These are phyloP conservation scores for Tolypocladium capitatum DNA, from an alignment of 2,329 filamentous ascomycete genomes.

Conservation along the genomic window DNA sequence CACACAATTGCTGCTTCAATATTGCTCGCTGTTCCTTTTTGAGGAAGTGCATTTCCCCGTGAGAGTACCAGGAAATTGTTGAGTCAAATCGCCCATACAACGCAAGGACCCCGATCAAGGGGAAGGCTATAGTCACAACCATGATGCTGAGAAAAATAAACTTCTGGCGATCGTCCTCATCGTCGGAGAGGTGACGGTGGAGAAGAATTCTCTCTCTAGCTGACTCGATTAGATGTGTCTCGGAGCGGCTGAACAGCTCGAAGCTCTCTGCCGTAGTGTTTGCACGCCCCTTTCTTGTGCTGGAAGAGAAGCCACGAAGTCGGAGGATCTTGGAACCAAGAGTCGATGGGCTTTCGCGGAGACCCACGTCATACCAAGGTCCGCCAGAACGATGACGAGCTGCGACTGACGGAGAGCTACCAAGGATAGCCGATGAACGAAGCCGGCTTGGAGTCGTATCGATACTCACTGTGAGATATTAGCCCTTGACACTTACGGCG, in stretches of 20 bases:
- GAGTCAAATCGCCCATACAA: slow-evolving; percentile 30
- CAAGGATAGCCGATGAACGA: slow-evolving; percentile 1
- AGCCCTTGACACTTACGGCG: neutral
- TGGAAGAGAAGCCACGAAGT: slow-evolving; percentile 12
- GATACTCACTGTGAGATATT: neutral
- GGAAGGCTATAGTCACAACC: slow-evolving; percentile 26
- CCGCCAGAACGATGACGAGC: neutral
- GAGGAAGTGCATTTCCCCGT: slow-evolving; percentile 28
- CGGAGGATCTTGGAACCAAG: slow-evolving; percentile 8
- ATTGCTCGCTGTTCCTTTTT: slow-evolving; percentile 16
- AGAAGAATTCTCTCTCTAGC: slow-evolving; percentile 16
- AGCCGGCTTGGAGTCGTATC: neutral
- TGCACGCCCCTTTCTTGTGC: slow-evolving; percentile 6
- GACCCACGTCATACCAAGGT: neutral
- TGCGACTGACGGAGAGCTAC: neutral
- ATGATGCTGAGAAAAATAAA: slow-evolving; percentile 26
- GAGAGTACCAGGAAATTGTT: slow-evolving; percentile 34
- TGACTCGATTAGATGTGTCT: slow-evolving; percentile 17
- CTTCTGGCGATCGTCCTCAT: slow-evolving; percentile 17
- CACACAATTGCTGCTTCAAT: slow-evolving; percentile 23
- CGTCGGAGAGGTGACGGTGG: slow-evolving; percentile 13
- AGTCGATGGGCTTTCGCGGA: slow-evolving; percentile 4
- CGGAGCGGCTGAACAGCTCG: slow-evolving; percentile 13
- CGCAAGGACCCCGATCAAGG: slow-evolving; percentile 31
- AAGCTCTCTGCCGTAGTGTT: slow-evolving; percentile 7